Evolutionary conservation across 768 basidiomycete species (phyloP), one percentile per base, ranked within the genome.

Genomic region (Vararia minispora): DNA sequence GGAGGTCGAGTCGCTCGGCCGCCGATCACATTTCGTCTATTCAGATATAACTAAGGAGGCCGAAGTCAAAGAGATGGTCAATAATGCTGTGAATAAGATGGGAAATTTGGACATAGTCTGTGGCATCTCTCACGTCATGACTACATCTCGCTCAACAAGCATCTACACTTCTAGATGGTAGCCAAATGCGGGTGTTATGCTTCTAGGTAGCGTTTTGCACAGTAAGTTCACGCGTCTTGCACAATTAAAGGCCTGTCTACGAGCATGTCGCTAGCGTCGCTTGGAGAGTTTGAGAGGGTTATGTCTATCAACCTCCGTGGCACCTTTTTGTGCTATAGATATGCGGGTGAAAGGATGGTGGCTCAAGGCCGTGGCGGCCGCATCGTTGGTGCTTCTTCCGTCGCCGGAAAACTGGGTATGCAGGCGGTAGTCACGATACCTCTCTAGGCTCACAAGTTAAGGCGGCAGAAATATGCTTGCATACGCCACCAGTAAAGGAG

Each of bases 31-130:
- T 3, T 23, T 53, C n/a, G 36, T 52, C 18, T 26, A 42, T 8
- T 52, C 43, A 2, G 50, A 58, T 27, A 47, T 58, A 6, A 46
- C 50, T 6, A 21, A 44, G 10, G 54, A 51, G 20, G 43, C 44
- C 8, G 40, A 59, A 14, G 54, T 52, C 6, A 35, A 55, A 36
- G 28, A 10, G 4, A 47, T 56, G 47, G 41, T 58, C 5, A 21
- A 32, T 5, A 30, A 35, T 3, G 48, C 48, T 13, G 48, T 52
- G 17, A 22, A 43, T 20, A 27, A 34, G 18, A 37, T 50, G 5
- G 52, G 56, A 10, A 36, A 49, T 14, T 24, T 43, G 8, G 35
- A 42, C 22, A 37, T 43, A 21, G 42, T 5, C 10, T 10, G 12
- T 31, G 22, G 31, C 8, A n/a, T 33, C 8, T 6, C n/a, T 14